Evolutionary conservation across 2,329 filamentous ascomycete genomes (phyloP), one percentile per base, ranked within the genome.

Genomic region (Talaromyces sp.): DNA sequence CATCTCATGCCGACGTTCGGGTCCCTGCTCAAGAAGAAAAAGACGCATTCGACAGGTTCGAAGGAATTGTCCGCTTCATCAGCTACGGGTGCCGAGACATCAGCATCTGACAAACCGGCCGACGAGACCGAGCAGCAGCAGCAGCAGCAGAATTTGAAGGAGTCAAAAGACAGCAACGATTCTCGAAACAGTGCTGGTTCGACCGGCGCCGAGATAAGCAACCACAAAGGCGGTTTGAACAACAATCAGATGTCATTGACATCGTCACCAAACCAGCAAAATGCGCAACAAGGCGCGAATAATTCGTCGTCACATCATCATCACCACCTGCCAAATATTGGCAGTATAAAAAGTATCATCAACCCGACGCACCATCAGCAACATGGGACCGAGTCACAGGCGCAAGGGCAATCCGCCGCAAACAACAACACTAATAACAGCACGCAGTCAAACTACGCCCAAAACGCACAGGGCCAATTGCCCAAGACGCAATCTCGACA

Each of bases 11-110:
- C 93, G 88, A 91, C 86, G 79, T 86, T 97, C 83, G 92, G 92
- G 79, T 77, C 76, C 60, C 92, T 97, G 76, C 87, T 98, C 76
- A 97, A 97, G 86, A 98, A 96, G 86, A 96, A 96, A 86, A 89
- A 92, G 86, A 96, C 92, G 86, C 92, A 97, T 82, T 90, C 87
- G 80, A 76, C 71, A 72, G 71, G 82, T 75, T 76, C 77, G 70
- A 83, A 81, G 74, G 84, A 87, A 76, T 83, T 86, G 75, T 87
- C 91, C 76, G 84, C 84, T 70, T 86, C 87, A 72, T 83, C 87
- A 73, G 83, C 87, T 72, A 59, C 54, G 31, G 83, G 83, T 68
- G 89, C 84, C 73, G 84, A 89, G 75, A 55, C 39, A 18, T 35
- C 37, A 54, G 33, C 60, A 55, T 54, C 58, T 46, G 58, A 68